These are phyloP conservation scores for Daedalea quercina DNA, from an alignment of 768 basidiomycete genomes.

Conservation along the genomic window DNA sequence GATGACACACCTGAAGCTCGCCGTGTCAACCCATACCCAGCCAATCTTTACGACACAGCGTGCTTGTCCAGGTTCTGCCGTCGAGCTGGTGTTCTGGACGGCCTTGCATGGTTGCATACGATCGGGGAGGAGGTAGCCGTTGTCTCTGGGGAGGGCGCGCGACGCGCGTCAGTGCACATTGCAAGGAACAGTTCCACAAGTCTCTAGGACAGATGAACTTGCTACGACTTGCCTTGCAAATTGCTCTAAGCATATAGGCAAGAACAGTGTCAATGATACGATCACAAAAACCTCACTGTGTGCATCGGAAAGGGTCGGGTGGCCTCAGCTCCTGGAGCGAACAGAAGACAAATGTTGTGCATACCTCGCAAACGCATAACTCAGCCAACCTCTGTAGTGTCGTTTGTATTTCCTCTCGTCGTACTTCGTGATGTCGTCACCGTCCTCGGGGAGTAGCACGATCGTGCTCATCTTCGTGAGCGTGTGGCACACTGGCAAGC, in stretches of 20 bases:
- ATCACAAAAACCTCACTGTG: constrained; percentile 74
- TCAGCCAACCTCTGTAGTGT: constrained; percentile 68
- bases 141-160: constrained; percentile 43
- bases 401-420: constrained; percentile 18
- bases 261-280: constrained; percentile 73
- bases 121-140: constrained; percentile 74
- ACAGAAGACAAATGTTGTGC: neutral
- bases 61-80: constrained; percentile 22
- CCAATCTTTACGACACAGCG: constrained; percentile 79
- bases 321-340: too few relatives aligned
- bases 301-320: neutral
- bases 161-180: neutral
- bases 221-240: constrained; percentile 48
- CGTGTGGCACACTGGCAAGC: too few relatives aligned
- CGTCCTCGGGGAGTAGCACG: neutral
- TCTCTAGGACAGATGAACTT: too few relatives aligned
- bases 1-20: constrained; percentile 74
- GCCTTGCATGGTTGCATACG: constrained; percentile 48
- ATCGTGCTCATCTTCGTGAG: neutral
- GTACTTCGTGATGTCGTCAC: constrained; percentile 1
- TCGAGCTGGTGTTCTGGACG: neutral
- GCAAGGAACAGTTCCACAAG: too few relatives aligned
- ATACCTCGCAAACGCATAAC: constrained; percentile 81
- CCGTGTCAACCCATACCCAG: constrained; percentile 85
- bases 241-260: constrained; percentile 81